Percentiles rank a stretch among this genome's conserved stretches.
These are phyloP conservation scores for Brassica hybrid DNA, from an alignment of 441 rosid genomes.

Conservation along the genomic window DNA sequence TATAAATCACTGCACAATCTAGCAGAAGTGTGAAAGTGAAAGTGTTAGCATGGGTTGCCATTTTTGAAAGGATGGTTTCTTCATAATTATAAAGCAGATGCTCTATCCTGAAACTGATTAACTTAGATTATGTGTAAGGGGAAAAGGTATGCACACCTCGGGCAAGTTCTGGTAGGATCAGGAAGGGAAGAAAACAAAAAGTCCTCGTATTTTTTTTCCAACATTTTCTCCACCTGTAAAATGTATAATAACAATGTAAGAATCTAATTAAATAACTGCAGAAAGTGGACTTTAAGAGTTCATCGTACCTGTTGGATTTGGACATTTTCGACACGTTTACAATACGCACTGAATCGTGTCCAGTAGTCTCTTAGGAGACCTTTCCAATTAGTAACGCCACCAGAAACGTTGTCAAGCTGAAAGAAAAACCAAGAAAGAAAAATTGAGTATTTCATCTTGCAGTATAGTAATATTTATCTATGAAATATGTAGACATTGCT, in stretches of 20 bases:
- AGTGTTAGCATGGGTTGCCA: background rate
- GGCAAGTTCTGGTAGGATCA: conserved; percentile 75
- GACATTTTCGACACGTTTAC: conserved; percentile 65
- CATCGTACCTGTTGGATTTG: conserved; percentile 79
- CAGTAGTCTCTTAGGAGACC: conserved; percentile 94
- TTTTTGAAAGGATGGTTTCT: background rate
- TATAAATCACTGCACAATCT: conserved; percentile 19
- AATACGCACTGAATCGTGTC: conserved; percentile 88
- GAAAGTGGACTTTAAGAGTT: conserved; percentile 27
- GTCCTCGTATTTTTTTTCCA: conserved; percentile 81
- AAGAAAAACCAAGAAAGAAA: conserved; percentile 40
- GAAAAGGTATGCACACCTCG: conserved; percentile 57
- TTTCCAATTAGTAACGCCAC: conserved; percentile 97
- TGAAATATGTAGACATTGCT: conserved; percentile 27
- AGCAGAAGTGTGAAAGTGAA: conserved; percentile 11
- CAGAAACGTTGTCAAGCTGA: conserved; percentile 98
- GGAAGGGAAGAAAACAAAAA: conserved; percentile 87
- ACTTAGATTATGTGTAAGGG: conserved; percentile 14
- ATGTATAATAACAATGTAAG: conserved; percentile 3
- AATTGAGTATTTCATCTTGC: conserved; percentile 19
- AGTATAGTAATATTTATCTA: background rate
- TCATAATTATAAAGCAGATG: background rate
- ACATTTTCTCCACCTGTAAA: conserved; percentile 96
- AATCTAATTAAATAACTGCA: background rate
- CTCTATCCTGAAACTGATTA: background rate